Evolutionary conservation across 148 eudicot genomes (phyloP).

Genomic region (Cornus controversa): DNA sequence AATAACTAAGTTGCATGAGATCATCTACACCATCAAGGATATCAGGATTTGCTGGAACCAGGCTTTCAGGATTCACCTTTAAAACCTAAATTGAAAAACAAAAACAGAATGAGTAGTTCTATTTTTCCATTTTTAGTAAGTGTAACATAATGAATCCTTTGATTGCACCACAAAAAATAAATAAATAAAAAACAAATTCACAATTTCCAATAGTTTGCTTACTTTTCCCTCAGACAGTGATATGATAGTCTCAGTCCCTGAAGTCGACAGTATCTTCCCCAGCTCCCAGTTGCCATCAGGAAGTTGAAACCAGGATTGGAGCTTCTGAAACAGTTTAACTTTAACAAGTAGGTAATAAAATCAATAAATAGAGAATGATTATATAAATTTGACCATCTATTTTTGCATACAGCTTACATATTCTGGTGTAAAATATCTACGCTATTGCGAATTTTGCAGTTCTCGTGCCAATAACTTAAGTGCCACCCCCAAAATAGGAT

Average conservation of each 20-base stretch:
- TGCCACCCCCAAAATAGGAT: slow-evolving; percentile 1
- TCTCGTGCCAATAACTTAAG: background rate
- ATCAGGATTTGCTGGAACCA: slow-evolving; percentile 90
- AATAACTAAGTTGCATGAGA: slow-evolving; percentile 94
- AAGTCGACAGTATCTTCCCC: slow-evolving; percentile 62
- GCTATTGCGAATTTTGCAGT: background rate
- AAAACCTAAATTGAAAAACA: slow-evolving; percentile 46
- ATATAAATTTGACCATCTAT: background rate
- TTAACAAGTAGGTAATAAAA: slow-evolving; percentile 20
- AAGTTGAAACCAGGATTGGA: slow-evolving; percentile 82
- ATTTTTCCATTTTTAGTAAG: no score
- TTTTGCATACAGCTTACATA: slow-evolving; percentile 6
- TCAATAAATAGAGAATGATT: slow-evolving; percentile 6
- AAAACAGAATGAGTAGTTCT: background rate
- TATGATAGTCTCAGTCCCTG: slow-evolving; percentile 61
- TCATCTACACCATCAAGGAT: slow-evolving; percentile 96
- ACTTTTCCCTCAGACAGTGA: slow-evolving; percentile 83
- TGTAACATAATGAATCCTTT: slow-evolving; percentile 3
- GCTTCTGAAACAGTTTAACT: slow-evolving; percentile 57
- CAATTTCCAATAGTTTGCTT: slow-evolving; percentile 17
- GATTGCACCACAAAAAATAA: slow-evolving; percentile 6
- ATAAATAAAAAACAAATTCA: background rate
- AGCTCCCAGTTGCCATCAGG: slow-evolving; percentile 93
- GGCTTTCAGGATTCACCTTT: slow-evolving; percentile 57
- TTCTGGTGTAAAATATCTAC: background rate